Evolutionary conservation across 2,329 filamentous ascomycete genomes (phyloP), one percentile per base, ranked within the genome.

Genomic region (Trichocomaceae sp.): DNA sequence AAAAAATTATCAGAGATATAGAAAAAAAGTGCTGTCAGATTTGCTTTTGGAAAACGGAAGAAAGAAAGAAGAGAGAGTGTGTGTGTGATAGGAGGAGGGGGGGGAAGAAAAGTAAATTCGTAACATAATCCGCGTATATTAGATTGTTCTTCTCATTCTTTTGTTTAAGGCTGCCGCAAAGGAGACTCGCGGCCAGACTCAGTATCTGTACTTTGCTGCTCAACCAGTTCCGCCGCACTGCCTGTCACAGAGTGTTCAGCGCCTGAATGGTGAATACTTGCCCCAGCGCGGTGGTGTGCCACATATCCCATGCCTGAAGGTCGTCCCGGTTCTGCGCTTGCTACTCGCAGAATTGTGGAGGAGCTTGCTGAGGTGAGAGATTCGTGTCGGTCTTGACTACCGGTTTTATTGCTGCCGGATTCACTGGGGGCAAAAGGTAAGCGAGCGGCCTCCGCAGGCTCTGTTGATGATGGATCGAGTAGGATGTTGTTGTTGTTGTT

Each of bases 261-360:
- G 59, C 67, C 71, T 22, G 67, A 65, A 49, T 73, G 69, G 54
- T 75, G 72, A 33, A 79, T 77, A 56, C 77, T 72, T 49, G 79
- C 76, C 52, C 70, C 72, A 3, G 75, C 72, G 33, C 76, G 73
- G 60, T 77, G 70, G 56, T 77, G 73, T 9, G 72, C 69, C 10
- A 79, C 77, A 54, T 75, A 78, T 0, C 77, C 77, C 67, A 79
- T 64, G 50, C 76, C 77, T 6, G 75, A 76, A 0, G 76, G 76
- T 44, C 76, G 70, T 23, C 67, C 64, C 29, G 61, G 59, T 41
- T 65, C 69, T 19, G 69, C 62, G 26, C 64, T 63, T 42, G 66
- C 62, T 42, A 64, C 63, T 48, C 66, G 60, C 50, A 68, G 58
- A 52, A 66, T 54, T 42, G 51, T 66, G 64, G 56, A 61, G 47